phyloP scores from a whole-genome alignment of 2,329 filamentous ascomycete genomes.

The Fusarium mundagurra region DNA sequence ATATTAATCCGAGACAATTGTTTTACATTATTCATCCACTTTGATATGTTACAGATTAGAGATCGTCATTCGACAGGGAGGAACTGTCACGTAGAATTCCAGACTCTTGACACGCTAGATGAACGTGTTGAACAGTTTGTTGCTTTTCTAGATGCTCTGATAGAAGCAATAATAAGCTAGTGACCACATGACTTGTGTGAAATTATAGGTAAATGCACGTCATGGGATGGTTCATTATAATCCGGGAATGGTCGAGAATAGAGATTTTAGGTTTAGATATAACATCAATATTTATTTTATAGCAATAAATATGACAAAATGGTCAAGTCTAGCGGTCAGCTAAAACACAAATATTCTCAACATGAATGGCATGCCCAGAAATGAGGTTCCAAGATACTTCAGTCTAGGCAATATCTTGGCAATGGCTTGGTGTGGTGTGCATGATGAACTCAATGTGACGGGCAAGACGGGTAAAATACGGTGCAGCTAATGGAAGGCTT shows the following conservation, averaged over 20 bases:
- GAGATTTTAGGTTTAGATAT: background rate
- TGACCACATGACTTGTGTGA: background rate
- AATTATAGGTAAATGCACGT: background rate
- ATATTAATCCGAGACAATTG: slow-evolving; percentile 20
- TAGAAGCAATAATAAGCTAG: background rate
- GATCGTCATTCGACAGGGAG: background rate
- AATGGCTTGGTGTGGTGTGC: background rate
- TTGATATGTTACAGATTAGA: background rate
- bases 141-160: background rate
- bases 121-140: background rate
- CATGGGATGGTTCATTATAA: background rate
- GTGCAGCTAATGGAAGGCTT: background rate
- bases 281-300: background rate
- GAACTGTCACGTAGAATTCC: background rate
- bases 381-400: slow-evolving; percentile 9
- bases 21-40: background rate
- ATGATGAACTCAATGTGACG: background rate
- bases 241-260: background rate
- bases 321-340: background rate
- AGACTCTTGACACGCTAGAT: background rate
- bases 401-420: slow-evolving; percentile 8
- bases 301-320: background rate
- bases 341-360: background rate
- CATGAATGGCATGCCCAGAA: slow-evolving; percentile 7
- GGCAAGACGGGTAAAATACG: background rate